Percentiles rank a stretch among this genome's conserved stretches.
phyloP scores from a whole-genome alignment of 73 alveolate genomes.

The Paramecium bursaria region DNA sequence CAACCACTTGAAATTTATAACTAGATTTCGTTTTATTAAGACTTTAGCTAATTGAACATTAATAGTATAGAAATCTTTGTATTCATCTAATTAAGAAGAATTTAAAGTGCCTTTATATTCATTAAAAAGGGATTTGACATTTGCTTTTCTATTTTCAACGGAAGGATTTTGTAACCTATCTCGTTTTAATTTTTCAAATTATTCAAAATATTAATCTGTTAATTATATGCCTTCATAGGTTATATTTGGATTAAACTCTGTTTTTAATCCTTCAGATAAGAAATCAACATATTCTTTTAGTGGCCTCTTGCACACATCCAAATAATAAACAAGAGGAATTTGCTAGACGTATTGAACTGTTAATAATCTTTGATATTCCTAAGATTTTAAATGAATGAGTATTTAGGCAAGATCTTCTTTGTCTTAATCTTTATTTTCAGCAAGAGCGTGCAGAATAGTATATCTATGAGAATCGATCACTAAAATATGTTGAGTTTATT shows the following conservation, averaged over 20 bases:
- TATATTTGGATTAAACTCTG: neutral
- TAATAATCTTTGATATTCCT: neutral
- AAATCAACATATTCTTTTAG: neutral
- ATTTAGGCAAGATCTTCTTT: neutral
- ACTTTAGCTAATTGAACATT: too few relatives aligned
- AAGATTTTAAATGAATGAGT: neutral
- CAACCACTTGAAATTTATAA: too few relatives aligned
- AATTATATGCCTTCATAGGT: neutral
- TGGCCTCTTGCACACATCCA: neutral
- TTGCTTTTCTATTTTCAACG: too few relatives aligned
- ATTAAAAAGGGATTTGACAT: too few relatives aligned
- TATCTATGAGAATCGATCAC: neutral
- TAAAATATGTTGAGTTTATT: neutral
- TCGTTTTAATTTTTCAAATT: neutral
- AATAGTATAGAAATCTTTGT: too few relatives aligned
- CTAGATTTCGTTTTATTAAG: too few relatives aligned
- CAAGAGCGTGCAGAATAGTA: neutral
- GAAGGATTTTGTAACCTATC: too few relatives aligned
- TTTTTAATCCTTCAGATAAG: slow-evolving; percentile 2
- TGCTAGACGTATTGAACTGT: neutral
- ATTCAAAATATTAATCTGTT: neutral
- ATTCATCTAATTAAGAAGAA: too few relatives aligned
- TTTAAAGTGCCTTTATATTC: too few relatives aligned
- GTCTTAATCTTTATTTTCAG: neutral
- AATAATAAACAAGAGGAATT: slow-evolving; percentile 25